phyloP scores from a whole-genome alignment of 2,329 filamentous ascomycete species.

The Mollisiaceae sp. region DNA sequence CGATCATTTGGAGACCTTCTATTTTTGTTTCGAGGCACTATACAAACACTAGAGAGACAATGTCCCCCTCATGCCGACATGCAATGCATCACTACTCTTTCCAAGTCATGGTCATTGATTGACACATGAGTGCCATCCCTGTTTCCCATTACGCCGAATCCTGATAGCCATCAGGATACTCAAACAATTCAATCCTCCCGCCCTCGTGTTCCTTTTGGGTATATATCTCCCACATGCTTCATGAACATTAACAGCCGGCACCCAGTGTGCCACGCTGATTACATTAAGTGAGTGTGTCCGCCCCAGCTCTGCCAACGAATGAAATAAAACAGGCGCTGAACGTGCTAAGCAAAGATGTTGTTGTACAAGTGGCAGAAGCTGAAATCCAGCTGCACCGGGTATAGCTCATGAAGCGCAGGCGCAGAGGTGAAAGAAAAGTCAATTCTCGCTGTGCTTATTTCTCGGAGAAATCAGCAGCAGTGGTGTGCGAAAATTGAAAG shows the following conservation, averaged over 20 bases:
- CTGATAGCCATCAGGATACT: slow-evolving; percentile 20
- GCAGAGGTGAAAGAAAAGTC: slow-evolving; percentile 10
- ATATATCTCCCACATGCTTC: slow-evolving; percentile 29
- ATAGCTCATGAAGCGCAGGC: slow-evolving; percentile 25
- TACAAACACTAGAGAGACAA: slow-evolving; percentile 22
- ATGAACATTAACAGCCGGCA: slow-evolving; percentile 32
- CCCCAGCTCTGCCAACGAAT: slow-evolving; percentile 11
- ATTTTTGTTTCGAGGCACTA: slow-evolving; percentile 27
- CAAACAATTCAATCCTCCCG: slow-evolving; percentile 16
- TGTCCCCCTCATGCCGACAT: slow-evolving; percentile 18
- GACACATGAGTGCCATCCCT: slow-evolving; percentile 26
- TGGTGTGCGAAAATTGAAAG: slow-evolving; percentile 43
- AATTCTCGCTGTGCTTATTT: slow-evolving; percentile 30
- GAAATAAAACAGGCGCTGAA: slow-evolving; percentile 30
- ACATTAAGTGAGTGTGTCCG: slow-evolving; percentile 36
- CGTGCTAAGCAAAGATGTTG: slow-evolving; percentile 29
- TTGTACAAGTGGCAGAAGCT: slow-evolving; percentile 31
- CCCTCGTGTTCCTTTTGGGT: slow-evolving; percentile 31
- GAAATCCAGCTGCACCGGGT: slow-evolving; percentile 16
- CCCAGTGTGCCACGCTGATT: slow-evolving; percentile 28
- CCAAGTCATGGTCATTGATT: slow-evolving; percentile 30
- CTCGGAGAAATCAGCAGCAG: slow-evolving; percentile 42
- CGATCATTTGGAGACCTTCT: slow-evolving; percentile 22
- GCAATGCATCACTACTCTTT: slow-evolving; percentile 20
- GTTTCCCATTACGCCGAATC: slow-evolving; percentile 24